Evolutionary conservation across 2,329 filamentous ascomycete species (phyloP).

Genomic region (Arthrobotrys entomopaga): DNA sequence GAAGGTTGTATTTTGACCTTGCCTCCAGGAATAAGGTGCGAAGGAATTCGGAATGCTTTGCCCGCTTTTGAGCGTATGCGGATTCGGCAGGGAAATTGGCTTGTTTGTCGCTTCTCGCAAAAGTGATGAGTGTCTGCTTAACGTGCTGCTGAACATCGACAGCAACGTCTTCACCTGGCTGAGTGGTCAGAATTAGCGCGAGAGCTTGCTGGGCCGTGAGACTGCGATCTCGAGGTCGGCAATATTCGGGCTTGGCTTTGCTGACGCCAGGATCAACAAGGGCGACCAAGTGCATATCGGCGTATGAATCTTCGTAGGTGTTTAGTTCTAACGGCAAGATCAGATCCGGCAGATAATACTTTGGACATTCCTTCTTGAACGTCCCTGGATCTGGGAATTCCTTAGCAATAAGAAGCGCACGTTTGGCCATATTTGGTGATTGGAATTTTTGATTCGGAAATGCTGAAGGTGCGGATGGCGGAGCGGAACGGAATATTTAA

Average conservation of each 20-base stretch:
- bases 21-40: too few species aligned
- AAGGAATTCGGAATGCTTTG: too few species aligned
- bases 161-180: constrained; percentile 14
- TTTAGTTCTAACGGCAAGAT: background rate
- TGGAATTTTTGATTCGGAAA: too few species aligned
- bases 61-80: background rate
- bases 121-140: background rate
- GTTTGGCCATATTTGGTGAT: too few species aligned
- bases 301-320: background rate
- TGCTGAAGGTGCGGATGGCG: too few species aligned
- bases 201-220: background rate
- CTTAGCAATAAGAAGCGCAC: too few species aligned
- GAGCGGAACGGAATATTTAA: too few species aligned
- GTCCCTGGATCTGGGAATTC: background rate
- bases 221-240: background rate
- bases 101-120: background rate
- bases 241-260: background rate
- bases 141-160: background rate
- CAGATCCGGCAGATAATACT: background rate
- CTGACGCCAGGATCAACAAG: constrained; percentile 7
- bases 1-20: too few species aligned
- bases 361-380: background rate
- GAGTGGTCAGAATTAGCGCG: constrained; percentile 9
- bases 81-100: background rate
- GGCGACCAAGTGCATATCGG: background rate